Conservation (phyloP, 352 stramenopile species). For the Phytophthora fragariae region DNA sequence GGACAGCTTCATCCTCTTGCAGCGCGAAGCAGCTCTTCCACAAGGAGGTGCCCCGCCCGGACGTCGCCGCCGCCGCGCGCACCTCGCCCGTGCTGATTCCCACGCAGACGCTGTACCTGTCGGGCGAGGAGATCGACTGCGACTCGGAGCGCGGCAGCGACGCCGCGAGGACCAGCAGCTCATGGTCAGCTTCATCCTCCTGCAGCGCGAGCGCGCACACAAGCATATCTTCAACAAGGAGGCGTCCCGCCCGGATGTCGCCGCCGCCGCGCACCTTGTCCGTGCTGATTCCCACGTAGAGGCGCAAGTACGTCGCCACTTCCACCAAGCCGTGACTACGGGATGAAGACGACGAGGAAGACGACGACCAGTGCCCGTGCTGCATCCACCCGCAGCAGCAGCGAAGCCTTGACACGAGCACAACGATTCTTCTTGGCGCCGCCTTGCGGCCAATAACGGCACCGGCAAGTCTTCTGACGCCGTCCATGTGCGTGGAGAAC, state of each 20-base stretch:
- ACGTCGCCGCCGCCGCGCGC: neutral
- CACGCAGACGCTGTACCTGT: conserved; percentile 41
- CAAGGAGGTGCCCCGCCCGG: conserved; percentile 1
- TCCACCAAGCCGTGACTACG: conserved; percentile 50
- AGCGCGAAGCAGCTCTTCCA: conserved; percentile 30
- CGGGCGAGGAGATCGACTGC: conserved; percentile 75
- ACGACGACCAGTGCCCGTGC: conserved; percentile 50
- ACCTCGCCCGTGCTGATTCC: conserved; percentile 54
- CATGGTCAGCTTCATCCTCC: conserved; percentile 52
- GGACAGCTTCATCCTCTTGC: conserved; percentile 49
- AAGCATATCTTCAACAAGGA: conserved; percentile 20
- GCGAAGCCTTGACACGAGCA: too few species aligned
- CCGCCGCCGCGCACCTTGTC: conserved; percentile 25
- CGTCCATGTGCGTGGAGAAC: too few species aligned
- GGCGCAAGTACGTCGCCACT: conserved; percentile 44
- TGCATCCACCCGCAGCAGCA: conserved; percentile 31
- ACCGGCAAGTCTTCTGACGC: too few species aligned
- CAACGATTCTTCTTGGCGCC: too few species aligned
- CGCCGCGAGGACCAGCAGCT: conserved; percentile 58
- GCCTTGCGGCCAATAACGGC: too few species aligned
- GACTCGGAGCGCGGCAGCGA: conserved; percentile 64
- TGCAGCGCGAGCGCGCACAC: conserved; percentile 37
- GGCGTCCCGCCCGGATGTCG: neutral
- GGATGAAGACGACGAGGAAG: conserved; percentile 56
- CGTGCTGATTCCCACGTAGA: conserved; percentile 52